These are phyloP conservation scores for Nectriaceae sp. DNA, from an alignment of 2,329 filamentous ascomycete species.

Conservation along the genomic window DNA sequence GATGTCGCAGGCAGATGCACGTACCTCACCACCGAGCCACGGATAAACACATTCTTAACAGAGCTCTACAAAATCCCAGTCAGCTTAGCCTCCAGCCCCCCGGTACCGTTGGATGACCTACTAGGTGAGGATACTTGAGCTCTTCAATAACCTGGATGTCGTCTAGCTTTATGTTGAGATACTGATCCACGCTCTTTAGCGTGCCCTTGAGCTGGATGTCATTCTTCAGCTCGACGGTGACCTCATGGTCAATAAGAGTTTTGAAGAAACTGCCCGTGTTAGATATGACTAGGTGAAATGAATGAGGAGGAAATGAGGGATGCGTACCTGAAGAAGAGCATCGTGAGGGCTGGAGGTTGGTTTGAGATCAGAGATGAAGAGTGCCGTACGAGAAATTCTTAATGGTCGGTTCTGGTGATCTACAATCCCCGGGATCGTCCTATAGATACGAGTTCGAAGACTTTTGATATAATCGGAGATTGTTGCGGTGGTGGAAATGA, in stretches of 20 bases:
- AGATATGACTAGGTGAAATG: background rate
- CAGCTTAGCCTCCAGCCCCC: conserved; percentile 1
- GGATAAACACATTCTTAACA: conserved; percentile 95
- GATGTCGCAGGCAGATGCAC: conserved; percentile 82
- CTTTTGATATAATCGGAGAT: background rate
- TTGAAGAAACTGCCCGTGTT: conserved; percentile 82
- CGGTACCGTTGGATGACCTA: conserved; percentile 40
- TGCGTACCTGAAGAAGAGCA: conserved; percentile 49
- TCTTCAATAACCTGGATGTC: conserved; percentile 93
- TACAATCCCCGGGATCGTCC: too few species aligned
- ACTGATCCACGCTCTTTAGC: conserved; percentile 97
- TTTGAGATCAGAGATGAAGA: conserved; percentile 4
- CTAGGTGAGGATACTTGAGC: conserved; percentile 90
- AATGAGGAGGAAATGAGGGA: background rate
- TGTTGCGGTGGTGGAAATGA: background rate
- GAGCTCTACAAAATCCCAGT: conserved; percentile 51
- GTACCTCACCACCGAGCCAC: conserved; percentile 89
- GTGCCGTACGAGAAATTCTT: conserved; percentile 18
- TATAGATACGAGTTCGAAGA: background rate
- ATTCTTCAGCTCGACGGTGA: conserved; percentile 99
- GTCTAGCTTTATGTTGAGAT: conserved; percentile 98
- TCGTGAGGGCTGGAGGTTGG: conserved; percentile 32
- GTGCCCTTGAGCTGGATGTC: conserved; percentile 96
- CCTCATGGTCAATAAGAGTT: conserved; percentile 94
- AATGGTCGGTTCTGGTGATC: too few species aligned